These are phyloP conservation scores for Aspergillus melleus DNA, from an alignment of 2,329 filamentous ascomycete genomes.

Conservation along the genomic window DNA sequence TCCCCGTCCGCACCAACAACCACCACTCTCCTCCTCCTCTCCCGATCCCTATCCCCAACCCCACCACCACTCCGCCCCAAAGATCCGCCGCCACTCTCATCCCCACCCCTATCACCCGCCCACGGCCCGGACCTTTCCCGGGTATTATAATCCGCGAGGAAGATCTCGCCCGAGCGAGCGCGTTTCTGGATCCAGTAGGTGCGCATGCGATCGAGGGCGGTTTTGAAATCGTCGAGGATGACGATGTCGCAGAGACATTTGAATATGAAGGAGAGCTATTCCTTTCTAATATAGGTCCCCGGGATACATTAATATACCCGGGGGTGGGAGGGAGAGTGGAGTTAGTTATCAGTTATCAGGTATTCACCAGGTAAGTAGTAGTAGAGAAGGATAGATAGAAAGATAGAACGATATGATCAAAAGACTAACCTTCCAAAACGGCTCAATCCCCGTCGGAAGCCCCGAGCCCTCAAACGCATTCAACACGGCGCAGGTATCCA, in stretches of 20 bases:
- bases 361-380: no score
- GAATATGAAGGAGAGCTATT: conserved; percentile 58
- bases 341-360: no score
- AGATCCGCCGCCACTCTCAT: no score
- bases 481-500: conserved; percentile 63
- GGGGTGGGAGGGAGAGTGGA: no score
- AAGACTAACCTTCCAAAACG: conserved; percentile 58
- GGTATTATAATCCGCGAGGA: conserved; percentile 5
- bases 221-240: conserved; percentile 69
- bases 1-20: no score
- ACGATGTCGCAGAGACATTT: conserved; percentile 68
- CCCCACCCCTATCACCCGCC: background rate
- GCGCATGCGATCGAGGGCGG: conserved; percentile 47
- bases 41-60: background rate
- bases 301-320: no score
- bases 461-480: conserved; percentile 40
- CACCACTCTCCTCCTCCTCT: background rate
- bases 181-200: conserved; percentile 35
- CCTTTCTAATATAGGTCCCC: no score
- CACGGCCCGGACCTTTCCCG: background rate
- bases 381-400: background rate
- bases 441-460: conserved; percentile 60
- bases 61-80: no score
- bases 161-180: conserved; percentile 17
- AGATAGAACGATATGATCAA: background rate